A percentile compares a stretch with the other conserved stretches of the same genome.
Conservation (phyloP, 2,329 filamentous ascomycete genomes). For the Dothiorella sarmentorum region DNA sequence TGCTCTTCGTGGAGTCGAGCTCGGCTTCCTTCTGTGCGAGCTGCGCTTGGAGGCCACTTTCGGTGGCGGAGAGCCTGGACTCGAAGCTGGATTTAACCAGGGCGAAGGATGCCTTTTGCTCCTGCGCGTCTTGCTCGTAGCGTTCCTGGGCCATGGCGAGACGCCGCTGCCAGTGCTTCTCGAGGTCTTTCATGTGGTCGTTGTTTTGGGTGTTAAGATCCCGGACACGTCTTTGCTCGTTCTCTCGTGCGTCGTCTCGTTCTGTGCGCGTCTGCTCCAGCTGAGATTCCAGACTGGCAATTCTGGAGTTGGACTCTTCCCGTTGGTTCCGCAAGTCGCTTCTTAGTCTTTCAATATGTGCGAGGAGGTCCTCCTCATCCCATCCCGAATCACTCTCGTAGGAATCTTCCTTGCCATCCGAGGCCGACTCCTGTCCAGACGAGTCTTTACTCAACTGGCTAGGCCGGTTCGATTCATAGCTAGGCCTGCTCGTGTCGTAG, state of each 20-base stretch:
- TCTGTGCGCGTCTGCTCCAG: background rate
- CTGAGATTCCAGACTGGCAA: conserved; percentile 2
- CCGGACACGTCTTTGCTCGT: conserved; percentile 7
- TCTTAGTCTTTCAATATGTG: background rate
- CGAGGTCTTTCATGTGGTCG: background rate
- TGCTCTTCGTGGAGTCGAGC: background rate
- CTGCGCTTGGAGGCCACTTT: conserved; percentile 2
- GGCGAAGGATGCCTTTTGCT: conserved; percentile 11
- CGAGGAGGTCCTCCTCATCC: background rate
- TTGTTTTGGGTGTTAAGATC: conserved; percentile 1
- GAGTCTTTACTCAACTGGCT: too few relatives aligned
- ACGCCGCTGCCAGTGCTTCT: conserved; percentile 9
- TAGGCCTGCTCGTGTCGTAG: too few relatives aligned
- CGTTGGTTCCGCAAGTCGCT: background rate
- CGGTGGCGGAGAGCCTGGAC: background rate
- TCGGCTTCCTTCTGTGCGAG: conserved; percentile 13
- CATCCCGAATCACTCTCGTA: background rate
- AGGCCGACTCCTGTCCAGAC: background rate
- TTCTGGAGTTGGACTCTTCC: background rate
- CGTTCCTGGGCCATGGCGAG: background rate
- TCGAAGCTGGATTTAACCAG: conserved; percentile 14
- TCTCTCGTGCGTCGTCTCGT: background rate
- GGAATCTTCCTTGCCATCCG: background rate
- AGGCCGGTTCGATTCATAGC: too few relatives aligned
- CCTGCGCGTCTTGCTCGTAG: conserved; percentile 4